Evolutionary conservation across 2,329 filamentous ascomycete genomes (phyloP).

Genomic region (Ilyonectria mors-panacis): DNA sequence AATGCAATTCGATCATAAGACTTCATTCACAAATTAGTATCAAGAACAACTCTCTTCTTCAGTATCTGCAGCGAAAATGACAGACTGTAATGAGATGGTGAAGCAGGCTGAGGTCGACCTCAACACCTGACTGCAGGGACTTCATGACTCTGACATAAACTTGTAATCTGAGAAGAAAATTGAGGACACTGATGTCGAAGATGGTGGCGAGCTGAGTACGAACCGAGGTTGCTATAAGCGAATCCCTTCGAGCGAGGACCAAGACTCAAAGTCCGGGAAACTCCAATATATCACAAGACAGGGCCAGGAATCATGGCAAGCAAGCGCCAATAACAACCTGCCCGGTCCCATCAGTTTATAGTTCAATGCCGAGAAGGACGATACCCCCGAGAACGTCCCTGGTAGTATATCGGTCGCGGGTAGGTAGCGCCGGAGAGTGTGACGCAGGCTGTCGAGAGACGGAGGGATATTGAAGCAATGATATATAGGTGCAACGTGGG

Average conservation of each 20-base stretch:
- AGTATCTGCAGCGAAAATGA: constrained; percentile 38
- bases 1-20: neutral
- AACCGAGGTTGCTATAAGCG: constrained; percentile 62
- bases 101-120: constrained; percentile 63
- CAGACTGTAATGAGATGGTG: constrained; percentile 60
- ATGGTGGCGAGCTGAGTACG: constrained; percentile 61
- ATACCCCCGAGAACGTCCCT: constrained; percentile 58
- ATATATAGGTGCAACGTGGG: neutral
- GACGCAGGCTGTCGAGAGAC: constrained; percentile 52
- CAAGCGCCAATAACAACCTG: constrained; percentile 57
- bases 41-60: neutral
- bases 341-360: constrained; percentile 54
- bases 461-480: neutral
- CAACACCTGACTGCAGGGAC: constrained; percentile 58
- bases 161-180: constrained; percentile 60
- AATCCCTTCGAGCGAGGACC: constrained; percentile 60
- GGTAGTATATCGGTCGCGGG: constrained; percentile 61
- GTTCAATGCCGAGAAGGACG: constrained; percentile 60
- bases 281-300: constrained; percentile 50
- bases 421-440: constrained; percentile 59
- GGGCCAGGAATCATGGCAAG: constrained; percentile 55
- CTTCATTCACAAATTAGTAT: neutral
- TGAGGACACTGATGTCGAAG: constrained; percentile 49
- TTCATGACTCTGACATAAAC: constrained; percentile 61
- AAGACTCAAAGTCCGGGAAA: constrained; percentile 44